These are phyloP conservation scores for Centrapalus pauciflorus DNA, from an alignment of 129 eudicot species.

Conservation along the genomic window DNA sequence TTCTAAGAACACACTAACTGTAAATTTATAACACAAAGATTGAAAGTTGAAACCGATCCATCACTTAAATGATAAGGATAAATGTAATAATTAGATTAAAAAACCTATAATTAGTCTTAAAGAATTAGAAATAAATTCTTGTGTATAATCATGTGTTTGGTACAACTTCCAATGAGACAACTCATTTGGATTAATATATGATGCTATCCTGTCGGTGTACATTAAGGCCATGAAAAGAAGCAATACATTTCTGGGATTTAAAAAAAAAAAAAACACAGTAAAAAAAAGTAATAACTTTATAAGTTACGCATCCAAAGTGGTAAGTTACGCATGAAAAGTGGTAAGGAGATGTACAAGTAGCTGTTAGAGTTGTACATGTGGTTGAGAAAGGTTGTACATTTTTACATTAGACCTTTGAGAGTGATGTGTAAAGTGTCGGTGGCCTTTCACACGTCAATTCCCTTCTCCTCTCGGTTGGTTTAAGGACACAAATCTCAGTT, in stretches of 20 bases:
- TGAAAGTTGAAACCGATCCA: too few relatives aligned
- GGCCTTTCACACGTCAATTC: constrained; percentile 13
- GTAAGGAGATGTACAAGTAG: neutral
- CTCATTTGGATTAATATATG: constrained; percentile 26
- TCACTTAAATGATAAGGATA: neutral
- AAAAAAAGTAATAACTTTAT: too few relatives aligned
- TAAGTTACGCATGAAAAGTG: neutral
- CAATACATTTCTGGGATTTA: neutral
- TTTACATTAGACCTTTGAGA: constrained; percentile 4
- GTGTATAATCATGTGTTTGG: constrained; percentile 24
- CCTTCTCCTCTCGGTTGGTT: neutral
- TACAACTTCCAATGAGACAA: constrained; percentile 37
- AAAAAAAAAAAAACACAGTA: too few relatives aligned
- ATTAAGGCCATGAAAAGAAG: constrained; percentile 11
- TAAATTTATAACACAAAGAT: too few relatives aligned
- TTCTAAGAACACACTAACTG: too few relatives aligned
- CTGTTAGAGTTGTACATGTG: neutral
- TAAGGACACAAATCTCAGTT: constrained; percentile 16
- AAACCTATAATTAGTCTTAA: neutral
- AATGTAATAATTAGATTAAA: neutral
- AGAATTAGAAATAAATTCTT: neutral
- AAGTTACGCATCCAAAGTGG: neutral
- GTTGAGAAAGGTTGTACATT: neutral
- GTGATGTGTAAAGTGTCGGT: constrained; percentile 27
- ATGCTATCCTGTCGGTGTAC: constrained; percentile 39